phyloP scores from a whole-genome alignment of 345 rosid genomes.

The Aurinia saxatilis region DNA sequence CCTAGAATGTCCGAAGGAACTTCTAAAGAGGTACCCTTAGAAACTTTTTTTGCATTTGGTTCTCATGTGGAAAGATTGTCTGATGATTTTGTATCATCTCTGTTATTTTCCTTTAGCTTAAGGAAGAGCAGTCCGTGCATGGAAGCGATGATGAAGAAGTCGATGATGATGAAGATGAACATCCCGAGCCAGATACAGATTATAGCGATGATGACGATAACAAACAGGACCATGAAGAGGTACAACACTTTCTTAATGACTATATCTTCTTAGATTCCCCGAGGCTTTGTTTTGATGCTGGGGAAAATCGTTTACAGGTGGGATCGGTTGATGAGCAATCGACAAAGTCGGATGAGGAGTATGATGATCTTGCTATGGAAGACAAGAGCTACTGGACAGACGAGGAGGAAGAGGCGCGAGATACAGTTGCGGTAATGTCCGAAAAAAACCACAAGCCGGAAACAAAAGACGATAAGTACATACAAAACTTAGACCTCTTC shows the following conservation, averaged over 20 bases:
- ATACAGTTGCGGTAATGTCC: conserved; percentile 24
- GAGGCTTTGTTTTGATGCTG: not conserved
- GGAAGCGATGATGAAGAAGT: conserved; percentile 98
- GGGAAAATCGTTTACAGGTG: conserved; percentile 34
- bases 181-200: conserved; percentile 74
- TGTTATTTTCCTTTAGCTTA: conserved; percentile 40
- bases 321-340: conserved; percentile 98
- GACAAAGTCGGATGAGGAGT: conserved; percentile 92
- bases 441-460: conserved; percentile 13
- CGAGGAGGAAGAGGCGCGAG: conserved; percentile 39
- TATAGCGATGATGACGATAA: conserved; percentile 54
- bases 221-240: conserved; percentile 69
- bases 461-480: conserved; percentile 43
- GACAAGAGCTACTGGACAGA: conserved; percentile 77
- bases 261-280: not conserved
- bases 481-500: conserved; percentile 51
- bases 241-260: conserved; percentile 5
- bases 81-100: not conserved
- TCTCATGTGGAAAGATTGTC: not conserved
- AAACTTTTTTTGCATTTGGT: not conserved
- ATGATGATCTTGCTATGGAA: conserved; percentile 89
- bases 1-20: conserved; percentile 84
- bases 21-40: conserved; percentile 67
- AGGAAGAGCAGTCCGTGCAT: conserved; percentile 84
- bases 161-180: conserved; percentile 56